phyloP scores from a whole-genome alignment of 2,329 filamentous ascomycete genomes.

The Botrytis pseudocinerea region DNA sequence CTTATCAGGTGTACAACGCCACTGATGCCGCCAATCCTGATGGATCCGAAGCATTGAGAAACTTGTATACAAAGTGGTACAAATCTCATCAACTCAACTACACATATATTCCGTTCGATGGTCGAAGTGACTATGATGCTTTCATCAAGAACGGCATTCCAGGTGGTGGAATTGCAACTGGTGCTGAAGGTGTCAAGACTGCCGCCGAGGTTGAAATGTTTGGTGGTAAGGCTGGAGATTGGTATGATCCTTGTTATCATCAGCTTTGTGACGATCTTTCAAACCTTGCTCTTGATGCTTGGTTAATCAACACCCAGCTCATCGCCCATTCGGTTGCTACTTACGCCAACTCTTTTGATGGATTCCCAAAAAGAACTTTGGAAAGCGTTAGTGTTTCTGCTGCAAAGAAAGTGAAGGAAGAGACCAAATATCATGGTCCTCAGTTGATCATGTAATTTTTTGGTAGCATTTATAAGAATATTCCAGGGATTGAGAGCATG shows the following conservation, averaged over 20 bases:
- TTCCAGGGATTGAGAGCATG: not conserved
- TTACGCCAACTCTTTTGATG: conserved; percentile 64
- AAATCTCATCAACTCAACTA: conserved; percentile 60
- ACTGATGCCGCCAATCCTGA: conserved; percentile 69
- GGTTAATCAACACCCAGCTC: conserved; percentile 62
- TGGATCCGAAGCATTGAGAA: conserved; percentile 68
- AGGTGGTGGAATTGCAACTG: conserved; percentile 73
- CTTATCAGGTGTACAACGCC: conserved; percentile 69
- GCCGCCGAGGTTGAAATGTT: conserved; percentile 64
- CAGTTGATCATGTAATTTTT: conserved; percentile 49
- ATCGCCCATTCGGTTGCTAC: conserved; percentile 74
- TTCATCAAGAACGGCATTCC: conserved; percentile 75
- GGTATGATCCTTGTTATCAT: conserved; percentile 62
- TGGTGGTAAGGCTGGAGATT: conserved; percentile 65
- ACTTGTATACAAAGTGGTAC: conserved; percentile 70
- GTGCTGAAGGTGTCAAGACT: conserved; percentile 76
- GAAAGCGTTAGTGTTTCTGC: conserved; percentile 35
- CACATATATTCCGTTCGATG: conserved; percentile 73
- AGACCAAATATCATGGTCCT: conserved; percentile 50
- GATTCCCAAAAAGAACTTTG: conserved; percentile 57
- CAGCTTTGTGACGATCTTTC: conserved; percentile 59
- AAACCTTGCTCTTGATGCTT: conserved; percentile 61
- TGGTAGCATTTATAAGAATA: not conserved
- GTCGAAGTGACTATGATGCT: conserved; percentile 76
- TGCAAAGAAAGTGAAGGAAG: conserved; percentile 39